phyloP scores from a whole-genome alignment of 371 early-diverging fungal genomes.

The Dinochytrium kinnereticum region DNA sequence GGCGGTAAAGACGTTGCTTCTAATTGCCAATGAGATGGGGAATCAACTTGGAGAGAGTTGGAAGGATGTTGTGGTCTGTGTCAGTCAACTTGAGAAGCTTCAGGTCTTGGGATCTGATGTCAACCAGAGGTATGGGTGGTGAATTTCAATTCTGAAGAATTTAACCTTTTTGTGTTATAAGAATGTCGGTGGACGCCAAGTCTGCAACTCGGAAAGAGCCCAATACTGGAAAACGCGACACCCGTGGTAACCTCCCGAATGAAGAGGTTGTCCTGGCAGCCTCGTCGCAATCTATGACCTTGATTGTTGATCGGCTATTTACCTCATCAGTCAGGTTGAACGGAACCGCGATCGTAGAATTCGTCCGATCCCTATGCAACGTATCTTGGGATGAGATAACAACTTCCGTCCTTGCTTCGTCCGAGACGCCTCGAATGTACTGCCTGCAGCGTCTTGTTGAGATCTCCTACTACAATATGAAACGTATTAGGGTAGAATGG shows the following conservation, averaged over 20 bases:
- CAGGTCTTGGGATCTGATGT: slow-evolving; percentile 42
- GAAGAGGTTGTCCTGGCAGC: slow-evolving; percentile 56
- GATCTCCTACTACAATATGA: slow-evolving; percentile 96
- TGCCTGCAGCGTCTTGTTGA: slow-evolving; percentile 91
- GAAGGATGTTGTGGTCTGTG: slow-evolving; percentile 87
- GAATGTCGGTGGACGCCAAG: slow-evolving; percentile 25
- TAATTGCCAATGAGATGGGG: slow-evolving; percentile 81
- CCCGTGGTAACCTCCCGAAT: slow-evolving; percentile 18
- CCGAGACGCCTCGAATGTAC: slow-evolving; percentile 77
- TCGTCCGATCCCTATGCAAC: slow-evolving; percentile 83
- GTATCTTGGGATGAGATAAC: slow-evolving; percentile 91
- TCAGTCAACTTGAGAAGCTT: slow-evolving; percentile 81
- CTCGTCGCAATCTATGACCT: slow-evolving; percentile 66
- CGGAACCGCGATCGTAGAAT: slow-evolving; percentile 79
- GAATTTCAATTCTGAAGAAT: neutral
- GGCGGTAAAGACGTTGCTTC: slow-evolving; percentile 82
- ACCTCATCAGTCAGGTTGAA: slow-evolving; percentile 62
- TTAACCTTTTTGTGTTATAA: neutral
- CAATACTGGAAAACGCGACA: neutral
- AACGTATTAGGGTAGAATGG: slow-evolving; percentile 96
- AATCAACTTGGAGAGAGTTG: slow-evolving; percentile 84
- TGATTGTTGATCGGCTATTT: slow-evolving; percentile 86
- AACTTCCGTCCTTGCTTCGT: slow-evolving; percentile 55
- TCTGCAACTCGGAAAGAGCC: slow-evolving; percentile 19
- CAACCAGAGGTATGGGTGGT: slow-evolving; percentile 36